Base-by-base conservation (phyloP, 352 stramenopile genomes). In the Phytopythium kandeliae region DNA sequence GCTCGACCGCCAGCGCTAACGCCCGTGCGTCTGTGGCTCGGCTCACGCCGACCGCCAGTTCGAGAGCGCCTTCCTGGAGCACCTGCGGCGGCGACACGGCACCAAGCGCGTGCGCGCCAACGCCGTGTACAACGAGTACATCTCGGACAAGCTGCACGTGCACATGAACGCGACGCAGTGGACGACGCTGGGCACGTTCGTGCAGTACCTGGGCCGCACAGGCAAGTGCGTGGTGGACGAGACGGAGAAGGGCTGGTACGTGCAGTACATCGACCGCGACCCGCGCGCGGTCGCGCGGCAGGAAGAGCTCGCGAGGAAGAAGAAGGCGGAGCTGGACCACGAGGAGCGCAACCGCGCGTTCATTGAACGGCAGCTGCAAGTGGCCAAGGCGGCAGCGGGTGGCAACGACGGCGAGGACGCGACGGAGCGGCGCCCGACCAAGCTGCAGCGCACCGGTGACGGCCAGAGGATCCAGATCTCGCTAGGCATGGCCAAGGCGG, bases 91-190 rank as follows among this genome's bases (percentile, higher is more conserved):
- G 11, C 75, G 95, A 21, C 96, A 99, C 65, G 89, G 95, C 9
- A 98, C 95, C 22, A 98, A 98, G 70, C 76, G 92, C 24, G 96
- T 99, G 57, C 90, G 95, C 41, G 96, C 97, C 22, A 99, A 98
- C 48, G 79, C 89, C 43, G 85, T 99, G 4, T 99, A 99, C 79
- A 98, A 99, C 70, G 97, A 99, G 71, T 97, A 99, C 58, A 99
- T 99, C 67, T 67, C 88, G 13, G 97, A 99, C 79, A 99, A 99
- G 71, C 57, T 97, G 53, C 97, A 99, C 67, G 78, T 99, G 43
- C 97, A 99, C 69, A 99, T 99, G 97, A 99, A 99, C 73, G 85
- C 96, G 0, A 99, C 97, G 17, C 91, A 97, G 56, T 99, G 97
- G 97, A 86, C 84, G 24, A 98, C 96, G 19, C 79, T 99, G 41